Percentiles rank a stretch among this genome's conserved stretches.
Conservation (phyloP, 768 basidiomycete genomes). For the Lactarius quietus region DNA sequence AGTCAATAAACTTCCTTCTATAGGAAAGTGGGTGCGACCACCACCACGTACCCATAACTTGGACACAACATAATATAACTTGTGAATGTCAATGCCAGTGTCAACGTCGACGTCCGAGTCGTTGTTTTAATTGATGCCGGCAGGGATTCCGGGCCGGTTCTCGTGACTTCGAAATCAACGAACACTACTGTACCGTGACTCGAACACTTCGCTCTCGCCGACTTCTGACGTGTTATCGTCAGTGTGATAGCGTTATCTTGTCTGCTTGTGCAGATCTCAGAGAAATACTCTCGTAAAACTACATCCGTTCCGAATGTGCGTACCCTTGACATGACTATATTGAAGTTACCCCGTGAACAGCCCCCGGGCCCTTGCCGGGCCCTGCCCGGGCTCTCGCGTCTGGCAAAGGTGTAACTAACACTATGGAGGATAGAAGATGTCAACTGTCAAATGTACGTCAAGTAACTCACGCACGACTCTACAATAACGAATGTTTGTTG, state of each 20-base stretch:
- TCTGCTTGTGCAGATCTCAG: neutral
- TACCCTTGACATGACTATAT: neutral
- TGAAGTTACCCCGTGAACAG: neutral
- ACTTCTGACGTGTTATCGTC: neutral
- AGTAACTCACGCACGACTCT: constrained; percentile 1
- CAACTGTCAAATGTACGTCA: constrained; percentile 13
- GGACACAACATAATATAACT: neutral
- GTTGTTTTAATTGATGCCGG: neutral
- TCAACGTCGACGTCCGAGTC: no score
- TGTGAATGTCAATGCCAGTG: neutral
- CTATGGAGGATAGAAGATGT: constrained; percentile 5
- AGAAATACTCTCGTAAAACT: neutral
- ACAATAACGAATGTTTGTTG: neutral
- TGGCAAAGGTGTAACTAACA: no score
- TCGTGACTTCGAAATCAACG: neutral
- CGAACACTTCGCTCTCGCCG: neutral
- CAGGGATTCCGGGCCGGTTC: neutral
- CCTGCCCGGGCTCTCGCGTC: neutral
- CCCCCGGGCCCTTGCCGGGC: no score
- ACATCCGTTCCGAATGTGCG: neutral
- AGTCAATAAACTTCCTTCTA: neutral
- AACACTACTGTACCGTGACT: no score
- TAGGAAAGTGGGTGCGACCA: neutral
- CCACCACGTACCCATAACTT: neutral
- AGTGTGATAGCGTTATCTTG: neutral